These are phyloP conservation scores for Sodiomyces alkalinus DNA, from an alignment of 2,329 filamentous ascomycete species.

Conservation along the genomic window DNA sequence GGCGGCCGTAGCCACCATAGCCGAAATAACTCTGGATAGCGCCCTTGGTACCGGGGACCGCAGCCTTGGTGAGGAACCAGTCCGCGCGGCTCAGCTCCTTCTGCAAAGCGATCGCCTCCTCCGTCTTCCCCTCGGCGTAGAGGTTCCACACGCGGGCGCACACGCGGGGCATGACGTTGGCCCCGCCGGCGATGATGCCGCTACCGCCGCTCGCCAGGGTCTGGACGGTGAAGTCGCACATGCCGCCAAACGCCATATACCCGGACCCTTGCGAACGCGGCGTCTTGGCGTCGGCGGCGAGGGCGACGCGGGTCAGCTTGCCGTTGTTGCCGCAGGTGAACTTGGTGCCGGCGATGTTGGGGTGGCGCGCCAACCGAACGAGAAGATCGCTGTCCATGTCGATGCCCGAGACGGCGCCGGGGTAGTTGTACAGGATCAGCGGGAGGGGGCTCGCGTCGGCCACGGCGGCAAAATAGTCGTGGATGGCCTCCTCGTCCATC, in stretches of 20 bases:
- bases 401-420: constrained; percentile 70
- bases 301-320: constrained; percentile 71
- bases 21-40: constrained; percentile 69
- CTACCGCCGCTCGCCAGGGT: constrained; percentile 65
- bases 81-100: constrained; percentile 65
- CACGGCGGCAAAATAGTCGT: constrained; percentile 59
- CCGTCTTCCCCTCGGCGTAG: constrained; percentile 54
- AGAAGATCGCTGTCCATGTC: constrained; percentile 84
- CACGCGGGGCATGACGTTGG: constrained; percentile 72
- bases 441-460: constrained; percentile 63
- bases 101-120: constrained; percentile 63
- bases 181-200: constrained; percentile 74
- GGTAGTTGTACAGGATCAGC: constrained; percentile 84
- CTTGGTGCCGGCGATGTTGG: constrained; percentile 78
- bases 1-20: constrained; percentile 63
- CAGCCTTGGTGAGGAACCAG: constrained; percentile 70
- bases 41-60: constrained; percentile 75
- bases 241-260: constrained; percentile 79
- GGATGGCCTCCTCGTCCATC: constrained; percentile 58
- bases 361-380: constrained; percentile 62
- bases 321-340: constrained; percentile 88
- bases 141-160: constrained; percentile 69
- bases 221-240: constrained; percentile 77
- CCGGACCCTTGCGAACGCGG: constrained; percentile 41
- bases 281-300: constrained; percentile 56